Evolutionary conservation across 2,329 filamentous ascomycete genomes (phyloP), one percentile per base, ranked within the genome.

Genomic region (Aureobasidium sp.): DNA sequence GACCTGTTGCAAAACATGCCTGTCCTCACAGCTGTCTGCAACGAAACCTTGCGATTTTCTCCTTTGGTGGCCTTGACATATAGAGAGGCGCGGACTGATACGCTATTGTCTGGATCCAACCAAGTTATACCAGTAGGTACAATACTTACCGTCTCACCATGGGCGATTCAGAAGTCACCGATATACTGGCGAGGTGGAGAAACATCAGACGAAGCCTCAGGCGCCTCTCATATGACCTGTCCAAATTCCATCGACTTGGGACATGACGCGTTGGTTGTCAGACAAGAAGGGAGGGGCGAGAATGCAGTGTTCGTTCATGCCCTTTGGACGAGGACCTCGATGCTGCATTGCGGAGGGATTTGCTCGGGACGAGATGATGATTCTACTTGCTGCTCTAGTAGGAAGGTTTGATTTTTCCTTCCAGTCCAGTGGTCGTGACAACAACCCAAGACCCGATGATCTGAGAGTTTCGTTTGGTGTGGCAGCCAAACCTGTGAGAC

Each of bases 231-330:
- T 13, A 58, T 9, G 3, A 19, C 42, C 0, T 23, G 8, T 10
- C 43, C 55, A n/a, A 40, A 31, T 31, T n/a, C 55, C 43, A n/a
- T 38, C 23, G 0, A 40, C n/a, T 11, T 58, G 31, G 42, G 33
- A 58, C 15, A n/a, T 43, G 17, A 38, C 42, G 13, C 55, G 55
- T 31, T 58, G 55, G 55, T 10, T 58, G 7, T 38, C 33, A 31
- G 43, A 58, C 42, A 58, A 47, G n/a, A 49, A 58, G 15, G 55
- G 55, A 58, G 55, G 55, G 13, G 55, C 55, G 15, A 58, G n/a
- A 8, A 58, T 58, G 55, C 55, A 43, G 27, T 49, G 43, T 21
- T 58, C 55, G 11, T 58, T 58, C 23, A 47, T 58, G 15, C 55
- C 55, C 13, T 58, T 58, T 13, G 43, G 55, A n/a, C 33, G 55